These are phyloP conservation scores for Henckelia pumila DNA, from an alignment of 257 asterid species.

Conservation along the genomic window DNA sequence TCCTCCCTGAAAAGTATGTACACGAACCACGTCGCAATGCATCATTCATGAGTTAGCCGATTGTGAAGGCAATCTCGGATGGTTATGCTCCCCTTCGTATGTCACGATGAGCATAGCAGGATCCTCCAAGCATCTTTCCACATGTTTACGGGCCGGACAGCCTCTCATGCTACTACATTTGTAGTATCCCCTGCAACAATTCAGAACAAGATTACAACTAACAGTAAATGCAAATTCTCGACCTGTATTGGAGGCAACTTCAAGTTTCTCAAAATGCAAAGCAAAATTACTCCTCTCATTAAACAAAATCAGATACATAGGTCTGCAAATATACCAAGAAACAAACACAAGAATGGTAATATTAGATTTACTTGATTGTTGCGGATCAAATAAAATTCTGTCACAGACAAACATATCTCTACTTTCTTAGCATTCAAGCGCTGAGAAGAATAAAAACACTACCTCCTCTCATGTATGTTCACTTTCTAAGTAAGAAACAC, in stretches of 20 bases:
- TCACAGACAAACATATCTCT: neutral
- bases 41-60: constrained; percentile 24
- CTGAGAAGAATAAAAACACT: neutral
- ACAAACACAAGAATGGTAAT: neutral
- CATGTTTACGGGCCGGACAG: constrained; percentile 57
- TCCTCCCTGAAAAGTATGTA: constrained; percentile 13
- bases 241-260: neutral
- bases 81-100: constrained; percentile 52
- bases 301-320: neutral
- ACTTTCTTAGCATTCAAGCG: neutral
- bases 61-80: constrained; percentile 38
- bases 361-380: neutral
- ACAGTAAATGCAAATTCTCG: neutral
- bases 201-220: neutral
- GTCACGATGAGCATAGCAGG: constrained; percentile 53
- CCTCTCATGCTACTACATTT: constrained; percentile 65
- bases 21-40: neutral
- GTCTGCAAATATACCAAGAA: neutral
- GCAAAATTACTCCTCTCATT: neutral
- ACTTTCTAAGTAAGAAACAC: constrained; percentile 5
- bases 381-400: neutral
- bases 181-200: constrained; percentile 47
- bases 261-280: neutral
- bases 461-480: neutral
- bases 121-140: constrained; percentile 54